Conservation (phyloP, 352 stramenopile species). For the Phytophthora pluvialis region DNA sequence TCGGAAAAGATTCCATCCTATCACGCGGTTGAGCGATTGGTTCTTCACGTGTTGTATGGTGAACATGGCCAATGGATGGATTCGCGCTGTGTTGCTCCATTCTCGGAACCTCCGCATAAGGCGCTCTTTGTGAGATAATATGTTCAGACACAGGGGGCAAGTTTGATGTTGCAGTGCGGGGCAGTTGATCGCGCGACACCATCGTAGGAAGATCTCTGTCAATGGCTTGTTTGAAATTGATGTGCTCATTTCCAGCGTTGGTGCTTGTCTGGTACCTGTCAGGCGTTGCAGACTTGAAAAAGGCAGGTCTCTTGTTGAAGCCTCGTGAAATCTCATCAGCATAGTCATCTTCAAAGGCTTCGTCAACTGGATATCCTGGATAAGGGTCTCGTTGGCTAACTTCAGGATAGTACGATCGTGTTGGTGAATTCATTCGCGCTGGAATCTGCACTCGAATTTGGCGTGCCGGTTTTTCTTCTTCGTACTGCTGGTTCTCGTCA, state of each 20-base stretch:
- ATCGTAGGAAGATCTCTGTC: background rate
- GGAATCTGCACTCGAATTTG: constrained; percentile 37
- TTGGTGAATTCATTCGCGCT: constrained; percentile 18
- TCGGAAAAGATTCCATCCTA: background rate
- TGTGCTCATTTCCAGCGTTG: constrained; percentile 12
- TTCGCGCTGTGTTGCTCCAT: background rate
- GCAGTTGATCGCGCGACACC: background rate
- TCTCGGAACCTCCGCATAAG: background rate
- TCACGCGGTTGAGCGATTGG: background rate
- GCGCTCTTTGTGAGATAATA: background rate
- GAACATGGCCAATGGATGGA: background rate
- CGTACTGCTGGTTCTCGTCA: constrained; percentile 26
- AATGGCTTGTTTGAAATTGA: background rate
- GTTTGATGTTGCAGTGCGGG: background rate
- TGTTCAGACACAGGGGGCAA: background rate
- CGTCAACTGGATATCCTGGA: constrained; percentile 14
- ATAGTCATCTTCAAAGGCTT: constrained; percentile 15
- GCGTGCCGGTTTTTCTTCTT: constrained; percentile 25
- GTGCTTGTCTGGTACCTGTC: background rate
- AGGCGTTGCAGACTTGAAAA: background rate
- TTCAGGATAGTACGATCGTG: constrained; percentile 6
- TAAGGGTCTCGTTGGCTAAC: background rate
- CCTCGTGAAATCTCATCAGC: constrained; percentile 7
- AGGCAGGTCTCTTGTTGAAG: background rate
- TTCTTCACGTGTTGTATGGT: background rate